Conservation (phyloP, 331 rosid species). For the Erythrophleum ivorense region DNA sequence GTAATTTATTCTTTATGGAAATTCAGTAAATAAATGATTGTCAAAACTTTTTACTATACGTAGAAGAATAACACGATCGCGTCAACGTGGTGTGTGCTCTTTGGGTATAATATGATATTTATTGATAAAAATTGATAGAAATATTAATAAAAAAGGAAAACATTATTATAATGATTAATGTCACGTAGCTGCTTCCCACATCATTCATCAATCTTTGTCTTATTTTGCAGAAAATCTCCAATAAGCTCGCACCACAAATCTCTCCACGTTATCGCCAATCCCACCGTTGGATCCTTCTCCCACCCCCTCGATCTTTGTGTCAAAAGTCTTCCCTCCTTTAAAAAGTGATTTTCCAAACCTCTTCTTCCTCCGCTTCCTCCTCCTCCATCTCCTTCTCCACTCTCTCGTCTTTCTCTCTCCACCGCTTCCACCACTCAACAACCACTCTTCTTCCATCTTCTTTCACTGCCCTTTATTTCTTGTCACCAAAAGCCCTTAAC, state of each 20-base stretch:
- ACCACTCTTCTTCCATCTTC: not conserved
- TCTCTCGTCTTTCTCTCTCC: not conserved
- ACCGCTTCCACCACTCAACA: not conserved
- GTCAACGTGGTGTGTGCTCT: slow-evolving; percentile 39
- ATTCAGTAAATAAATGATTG: too few species aligned
- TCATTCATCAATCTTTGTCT: slow-evolving; percentile 57
- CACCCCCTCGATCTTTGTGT: slow-evolving; percentile 37
- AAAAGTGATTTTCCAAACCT: slow-evolving; percentile 34
- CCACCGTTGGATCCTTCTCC: slow-evolving; percentile 45
- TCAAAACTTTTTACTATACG: too few species aligned
- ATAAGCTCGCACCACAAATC: slow-evolving; percentile 53
- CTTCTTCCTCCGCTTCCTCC: not conserved
- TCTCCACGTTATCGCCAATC: slow-evolving; percentile 54
- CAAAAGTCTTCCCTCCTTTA: slow-evolving; percentile 19
- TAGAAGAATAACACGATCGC: slow-evolving; percentile 13
- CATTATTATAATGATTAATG: slow-evolving; percentile 18
- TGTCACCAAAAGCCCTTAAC: not conserved
- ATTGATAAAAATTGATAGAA: not conserved
- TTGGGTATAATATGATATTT: slow-evolving; percentile 18
- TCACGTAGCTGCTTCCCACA: slow-evolving; percentile 45
- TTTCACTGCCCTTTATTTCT: not conserved
- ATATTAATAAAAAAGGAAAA: not conserved
- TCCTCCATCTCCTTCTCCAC: not conserved
- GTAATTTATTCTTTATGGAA: too few species aligned
- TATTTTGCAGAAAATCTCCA: slow-evolving; percentile 49